Evolutionary conservation across 306 rosid genomes (phyloP), one percentile per base, ranked within the genome.

Genomic region (Morella rubra): DNA sequence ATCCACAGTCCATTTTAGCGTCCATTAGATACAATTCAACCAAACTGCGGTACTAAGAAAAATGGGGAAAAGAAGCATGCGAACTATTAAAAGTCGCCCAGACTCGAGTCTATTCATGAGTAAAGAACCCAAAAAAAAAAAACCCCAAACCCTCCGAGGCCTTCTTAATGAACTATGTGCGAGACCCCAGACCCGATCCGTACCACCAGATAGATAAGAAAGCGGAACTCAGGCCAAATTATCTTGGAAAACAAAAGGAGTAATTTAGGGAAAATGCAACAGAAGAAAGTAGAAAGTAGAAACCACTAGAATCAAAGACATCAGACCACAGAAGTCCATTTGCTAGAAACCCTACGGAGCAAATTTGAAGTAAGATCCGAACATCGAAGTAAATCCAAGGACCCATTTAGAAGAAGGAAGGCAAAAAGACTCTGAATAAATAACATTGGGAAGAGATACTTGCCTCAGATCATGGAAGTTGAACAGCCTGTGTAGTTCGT

Each of bases 391-490:
- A 22, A 58, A 58, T 58, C 40, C 41, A 58, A 58, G 10, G 7
- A 58, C 40, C 64, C 22, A 58, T 22, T 52, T 6, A 19, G 16
- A 58, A 10, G 6, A 58, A 58, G 10, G 14, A 10, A 2, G 9
- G 6, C 9, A 22, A 4, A 58, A 1, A 22, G 64, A 58, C 40
- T 22, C 20, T 10, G 53, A 58, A 19, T 1, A 13, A 58, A 22
- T 12, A 20, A 58, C 41, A 22, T 6, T 10, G 11, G 20, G 27
- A 20, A 7, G 64, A 14, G 4, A 19, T 58, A 58, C 64, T 58
- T 58, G 64, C 64, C 64, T 58, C 64, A 58, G 64, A 58, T 20
- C 64, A 58, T 58, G 64, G 64, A 58, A 40, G 22, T 58, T 58
- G 22, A 10, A 11, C 20, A 16, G 64, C 10, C 11, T 58, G 64